These are phyloP conservation scores for Boletus sp. DNA, from an alignment of 768 basidiomycete genomes.

Conservation along the genomic window DNA sequence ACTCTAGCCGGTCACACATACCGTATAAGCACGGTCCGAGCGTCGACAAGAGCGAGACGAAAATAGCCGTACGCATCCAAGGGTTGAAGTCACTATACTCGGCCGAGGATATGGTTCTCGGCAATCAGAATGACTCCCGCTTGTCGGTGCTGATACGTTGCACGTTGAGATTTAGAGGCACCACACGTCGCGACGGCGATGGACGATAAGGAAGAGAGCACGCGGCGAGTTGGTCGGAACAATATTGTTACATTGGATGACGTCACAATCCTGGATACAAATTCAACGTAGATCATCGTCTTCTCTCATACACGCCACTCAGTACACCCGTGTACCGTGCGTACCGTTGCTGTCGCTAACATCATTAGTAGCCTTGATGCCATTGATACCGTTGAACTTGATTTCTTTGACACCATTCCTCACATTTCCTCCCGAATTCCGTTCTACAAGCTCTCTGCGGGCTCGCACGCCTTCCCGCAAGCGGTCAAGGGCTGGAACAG, in stretches of 20 bases:
- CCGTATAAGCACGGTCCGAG: constrained; percentile 15
- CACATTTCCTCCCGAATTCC: constrained; percentile 17
- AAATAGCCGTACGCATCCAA: constrained; percentile 12
- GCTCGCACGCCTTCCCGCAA: constrained; percentile 86
- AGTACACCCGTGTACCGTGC: constrained; percentile 15
- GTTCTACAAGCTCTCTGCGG: constrained; percentile 53
- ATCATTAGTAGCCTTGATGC: constrained; percentile 13
- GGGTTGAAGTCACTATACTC: neutral
- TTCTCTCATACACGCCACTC: neutral
- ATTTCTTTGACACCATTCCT: constrained; percentile 6
- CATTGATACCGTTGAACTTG: constrained; percentile 13
- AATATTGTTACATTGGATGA: constrained; percentile 1
- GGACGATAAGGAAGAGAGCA: neutral
- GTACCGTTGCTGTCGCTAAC: constrained; percentile 16
- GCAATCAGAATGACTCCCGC: neutral
- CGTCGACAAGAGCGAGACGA: constrained; percentile 11
- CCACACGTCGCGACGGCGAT: neutral
- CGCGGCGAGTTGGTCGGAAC: neutral
- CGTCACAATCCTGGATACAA: constrained; percentile 3
- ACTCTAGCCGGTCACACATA: constrained; percentile 12
- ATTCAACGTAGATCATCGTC: neutral
- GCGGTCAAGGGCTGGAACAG: constrained; percentile 75
- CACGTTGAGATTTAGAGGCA: constrained; percentile 5
- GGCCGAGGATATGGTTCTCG: constrained; percentile 4
- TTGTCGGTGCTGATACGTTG: constrained; percentile 2